phyloP scores from a whole-genome alignment of 1,284 basidiomycete species.

The Porodaedalea pini region DNA sequence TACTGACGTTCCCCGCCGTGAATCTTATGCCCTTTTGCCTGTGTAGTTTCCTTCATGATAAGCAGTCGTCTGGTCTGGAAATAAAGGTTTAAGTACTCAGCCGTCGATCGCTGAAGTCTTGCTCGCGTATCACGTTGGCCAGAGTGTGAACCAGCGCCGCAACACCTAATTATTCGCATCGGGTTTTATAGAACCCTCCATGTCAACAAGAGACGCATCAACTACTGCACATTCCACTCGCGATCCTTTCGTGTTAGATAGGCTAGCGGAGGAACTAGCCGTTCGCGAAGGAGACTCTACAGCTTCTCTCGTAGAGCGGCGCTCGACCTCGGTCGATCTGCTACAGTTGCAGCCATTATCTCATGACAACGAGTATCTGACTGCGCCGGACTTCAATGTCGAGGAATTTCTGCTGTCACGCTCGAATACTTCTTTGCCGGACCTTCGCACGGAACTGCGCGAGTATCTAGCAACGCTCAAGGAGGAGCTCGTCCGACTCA shows the following conservation, averaged over 20 bases:
- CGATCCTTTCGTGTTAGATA: slow-evolving; percentile 64
- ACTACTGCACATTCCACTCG: background rate
- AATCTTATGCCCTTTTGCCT: too few relatives aligned
- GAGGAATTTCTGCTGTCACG: slow-evolving; percentile 89
- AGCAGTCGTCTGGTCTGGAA: too few relatives aligned
- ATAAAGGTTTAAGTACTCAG: too few relatives aligned
- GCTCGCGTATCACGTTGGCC: too few relatives aligned
- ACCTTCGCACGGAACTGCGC: slow-evolving; percentile 82
- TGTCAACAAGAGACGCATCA: background rate
- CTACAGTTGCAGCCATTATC: slow-evolving; percentile 71
- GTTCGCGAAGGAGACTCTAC: slow-evolving; percentile 44
- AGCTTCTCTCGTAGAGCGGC: slow-evolving; percentile 20
- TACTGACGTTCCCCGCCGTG: too few relatives aligned
- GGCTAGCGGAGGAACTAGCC: slow-evolving; percentile 70
- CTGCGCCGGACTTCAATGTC: slow-evolving; percentile 68
- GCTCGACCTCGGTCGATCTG: slow-evolving; percentile 45
- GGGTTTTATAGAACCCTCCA: background rate
- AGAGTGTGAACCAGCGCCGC: too few relatives aligned
- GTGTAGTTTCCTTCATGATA: too few relatives aligned
- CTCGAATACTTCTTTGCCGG: slow-evolving; percentile 81
- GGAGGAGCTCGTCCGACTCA: slow-evolving; percentile 90
- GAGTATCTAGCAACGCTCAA: slow-evolving; percentile 82
- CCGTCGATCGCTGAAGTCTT: too few relatives aligned
- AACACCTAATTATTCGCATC: too few relatives aligned
- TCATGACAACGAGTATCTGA: slow-evolving; percentile 73